phyloP scores from a whole-genome alignment of 495 filamentous ascomycete species.

The Tuber brumale region DNA sequence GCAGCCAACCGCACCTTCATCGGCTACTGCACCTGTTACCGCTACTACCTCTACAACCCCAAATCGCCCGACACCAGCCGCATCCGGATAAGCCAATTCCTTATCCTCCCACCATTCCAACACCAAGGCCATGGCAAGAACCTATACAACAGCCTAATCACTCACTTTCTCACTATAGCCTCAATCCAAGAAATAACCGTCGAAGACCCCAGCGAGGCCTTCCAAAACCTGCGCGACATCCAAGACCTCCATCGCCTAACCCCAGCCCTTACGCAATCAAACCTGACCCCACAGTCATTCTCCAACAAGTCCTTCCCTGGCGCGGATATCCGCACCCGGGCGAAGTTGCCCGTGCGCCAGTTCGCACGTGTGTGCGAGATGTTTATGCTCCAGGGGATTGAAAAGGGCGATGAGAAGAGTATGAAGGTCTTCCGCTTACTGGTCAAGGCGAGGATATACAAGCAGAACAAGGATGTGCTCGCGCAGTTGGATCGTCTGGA shows the following conservation, averaged over 20 bases:
- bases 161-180: slow-evolving; percentile 54
- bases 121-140: slow-evolving; percentile 66
- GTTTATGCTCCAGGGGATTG: slow-evolving; percentile 56
- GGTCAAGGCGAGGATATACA: slow-evolving; percentile 55
- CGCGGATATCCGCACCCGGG: slow-evolving; percentile 54
- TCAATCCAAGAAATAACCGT: slow-evolving; percentile 78
- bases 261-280: slow-evolving; percentile 49
- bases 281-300: slow-evolving; percentile 45
- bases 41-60: slow-evolving; percentile 62
- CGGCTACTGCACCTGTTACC: slow-evolving; percentile 69
- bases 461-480: slow-evolving; percentile 60
- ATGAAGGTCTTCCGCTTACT: slow-evolving; percentile 52
- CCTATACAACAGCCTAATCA: slow-evolving; percentile 69
- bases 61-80: slow-evolving; percentile 47
- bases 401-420: slow-evolving; percentile 40
- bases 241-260: slow-evolving; percentile 68
- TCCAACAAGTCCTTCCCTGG: slow-evolving; percentile 45
- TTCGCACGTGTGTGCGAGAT: slow-evolving; percentile 82
- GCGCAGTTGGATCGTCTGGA: slow-evolving; percentile 70
- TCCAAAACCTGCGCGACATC: slow-evolving; percentile 81
- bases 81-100: slow-evolving; percentile 83
- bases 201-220: slow-evolving; percentile 91
- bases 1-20: slow-evolving; percentile 40
- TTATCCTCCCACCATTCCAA: slow-evolving; percentile 86
- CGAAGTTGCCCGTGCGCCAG: slow-evolving; percentile 81